Base-by-base conservation (phyloP, 192 early-diverging fungal genomes). In the Dissophora ornata region DNA sequence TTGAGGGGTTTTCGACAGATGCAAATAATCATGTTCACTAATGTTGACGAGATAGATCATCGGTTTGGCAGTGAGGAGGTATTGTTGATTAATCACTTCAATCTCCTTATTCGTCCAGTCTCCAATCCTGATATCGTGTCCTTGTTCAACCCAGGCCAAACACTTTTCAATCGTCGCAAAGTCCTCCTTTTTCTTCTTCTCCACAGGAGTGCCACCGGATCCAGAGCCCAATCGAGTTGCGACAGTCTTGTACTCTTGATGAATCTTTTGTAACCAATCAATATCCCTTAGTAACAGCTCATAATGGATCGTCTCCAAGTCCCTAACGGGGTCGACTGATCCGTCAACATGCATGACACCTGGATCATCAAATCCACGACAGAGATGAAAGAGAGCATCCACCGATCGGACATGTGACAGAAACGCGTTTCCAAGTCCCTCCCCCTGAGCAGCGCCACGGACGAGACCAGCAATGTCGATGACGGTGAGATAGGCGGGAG, bases 381-480 rank as follows among this genome's bases (percentile, higher is more conserved):
- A 80, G 42, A 90, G 69, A 59, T 88, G 84, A 42, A 84, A 84
- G 29, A 89, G 80, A 29, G 81, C 87, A 79, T 89, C 86, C 1
- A 88, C 88, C 7, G 86, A 84, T 47, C 80, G 85, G 7, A 95
- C 91, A 82, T 95, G 87, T 30, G 85, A 83, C 74, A 95, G 71
- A 79, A 95, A 95, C 18, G 88, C 90, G 66, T 95, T 95, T 1
- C 94, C 94, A n/a, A 88, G 71, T 18, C 86, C 86, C 30, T 79
- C 81, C 4, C 85, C 85, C 33, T 79, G 61, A 13, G 84, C 69
- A 0, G 85, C 86, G 8, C 86, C 89, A 58, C 88, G 90, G 12
- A 95, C 90, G 15, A 95, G 66, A 29, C 94, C 94, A 46, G 94
- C 94, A 85, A 95, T 95, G 77, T 95, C 94, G 34, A 90, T 87